These are phyloP conservation scores for Manihot esculenta DNA, from an alignment of 441 rosid genomes.

Conservation along the genomic window DNA sequence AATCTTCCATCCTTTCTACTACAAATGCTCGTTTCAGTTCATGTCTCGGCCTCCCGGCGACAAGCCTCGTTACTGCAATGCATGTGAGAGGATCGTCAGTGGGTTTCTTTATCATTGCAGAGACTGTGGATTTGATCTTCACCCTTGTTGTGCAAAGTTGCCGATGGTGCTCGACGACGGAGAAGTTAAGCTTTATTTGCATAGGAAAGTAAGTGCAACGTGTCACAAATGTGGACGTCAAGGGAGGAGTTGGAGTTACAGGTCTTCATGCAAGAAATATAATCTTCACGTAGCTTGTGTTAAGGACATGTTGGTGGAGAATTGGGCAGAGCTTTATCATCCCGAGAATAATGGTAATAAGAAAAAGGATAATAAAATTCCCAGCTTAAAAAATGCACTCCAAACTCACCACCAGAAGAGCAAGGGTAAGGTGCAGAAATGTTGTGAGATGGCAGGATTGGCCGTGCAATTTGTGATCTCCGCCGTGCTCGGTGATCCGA, in stretches of 20 bases:
- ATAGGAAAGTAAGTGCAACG: constrained; percentile 64
- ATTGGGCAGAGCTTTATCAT: constrained; percentile 56
- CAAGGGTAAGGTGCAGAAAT: constrained; percentile 61
- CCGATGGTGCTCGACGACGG: constrained; percentile 85
- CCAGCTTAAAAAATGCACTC: constrained; percentile 60
- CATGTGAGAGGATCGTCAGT: constrained; percentile 64
- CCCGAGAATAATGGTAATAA: constrained; percentile 24
- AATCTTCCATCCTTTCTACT: constrained; percentile 71
- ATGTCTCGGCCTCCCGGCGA: constrained; percentile 59
- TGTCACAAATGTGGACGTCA: constrained; percentile 81
- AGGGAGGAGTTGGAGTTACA: constrained; percentile 95
- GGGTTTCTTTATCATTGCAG: constrained; percentile 85
- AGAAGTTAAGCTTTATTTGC: constrained; percentile 60
- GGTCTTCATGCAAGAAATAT: constrained; percentile 84
- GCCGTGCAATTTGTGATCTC: constrained; percentile 80
- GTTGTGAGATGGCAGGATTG: constrained; percentile 74
- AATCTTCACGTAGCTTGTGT: constrained; percentile 91
- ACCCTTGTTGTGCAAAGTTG: constrained; percentile 87
- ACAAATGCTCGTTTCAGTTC: constrained; percentile 83
- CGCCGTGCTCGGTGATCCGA: constrained; percentile 89
- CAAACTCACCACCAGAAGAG: constrained; percentile 44
- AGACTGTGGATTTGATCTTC: constrained; percentile 85
- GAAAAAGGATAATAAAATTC: constrained; percentile 45
- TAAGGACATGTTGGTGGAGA: constrained; percentile 85
- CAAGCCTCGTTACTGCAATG: constrained; percentile 67